Conservation (phyloP, 2,329 filamentous ascomycete species). For the Aspergillus pseudonomiae region DNA sequence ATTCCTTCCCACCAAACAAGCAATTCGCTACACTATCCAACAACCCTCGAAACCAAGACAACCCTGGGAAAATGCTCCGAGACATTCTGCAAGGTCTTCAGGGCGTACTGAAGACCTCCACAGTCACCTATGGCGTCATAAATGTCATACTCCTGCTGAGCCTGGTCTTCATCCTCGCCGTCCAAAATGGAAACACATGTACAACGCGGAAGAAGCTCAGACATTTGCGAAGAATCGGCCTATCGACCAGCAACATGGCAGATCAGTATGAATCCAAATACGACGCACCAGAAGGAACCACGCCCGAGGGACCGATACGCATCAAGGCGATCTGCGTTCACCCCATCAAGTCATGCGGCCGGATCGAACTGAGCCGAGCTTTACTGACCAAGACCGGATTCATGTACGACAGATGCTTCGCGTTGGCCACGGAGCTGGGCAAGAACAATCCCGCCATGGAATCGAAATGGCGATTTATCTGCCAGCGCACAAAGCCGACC, state of each 20-base stretch:
- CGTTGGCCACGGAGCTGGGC: constrained; percentile 18
- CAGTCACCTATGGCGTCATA: background rate
- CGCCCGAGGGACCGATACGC: constrained; percentile 5
- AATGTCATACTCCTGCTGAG: background rate
- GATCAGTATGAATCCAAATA: constrained; percentile 5
- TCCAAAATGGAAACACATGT: constrained; percentile 1
- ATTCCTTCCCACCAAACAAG: background rate
- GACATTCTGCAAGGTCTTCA: background rate
- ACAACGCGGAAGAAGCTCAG: background rate
- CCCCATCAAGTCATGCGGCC: constrained; percentile 26
- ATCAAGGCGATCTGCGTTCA: constrained; percentile 27
- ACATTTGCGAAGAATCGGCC: background rate
- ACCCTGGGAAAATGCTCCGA: background rate
- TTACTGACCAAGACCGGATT: constrained; percentile 26
- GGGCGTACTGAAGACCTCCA: background rate
- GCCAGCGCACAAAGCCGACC: constrained; percentile 27
- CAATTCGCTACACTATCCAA: accelerated
- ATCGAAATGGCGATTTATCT: constrained; percentile 27
- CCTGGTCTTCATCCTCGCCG: background rate
- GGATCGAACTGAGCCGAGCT: constrained; percentile 21
- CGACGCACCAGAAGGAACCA: background rate
- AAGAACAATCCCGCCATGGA: background rate
- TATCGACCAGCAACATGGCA: constrained; percentile 6
- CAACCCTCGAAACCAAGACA: background rate
- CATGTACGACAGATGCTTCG: constrained; percentile 26